Conservation (phyloP, 352 stramenopile genomes). For the Globisporangium barbulae region DNA sequence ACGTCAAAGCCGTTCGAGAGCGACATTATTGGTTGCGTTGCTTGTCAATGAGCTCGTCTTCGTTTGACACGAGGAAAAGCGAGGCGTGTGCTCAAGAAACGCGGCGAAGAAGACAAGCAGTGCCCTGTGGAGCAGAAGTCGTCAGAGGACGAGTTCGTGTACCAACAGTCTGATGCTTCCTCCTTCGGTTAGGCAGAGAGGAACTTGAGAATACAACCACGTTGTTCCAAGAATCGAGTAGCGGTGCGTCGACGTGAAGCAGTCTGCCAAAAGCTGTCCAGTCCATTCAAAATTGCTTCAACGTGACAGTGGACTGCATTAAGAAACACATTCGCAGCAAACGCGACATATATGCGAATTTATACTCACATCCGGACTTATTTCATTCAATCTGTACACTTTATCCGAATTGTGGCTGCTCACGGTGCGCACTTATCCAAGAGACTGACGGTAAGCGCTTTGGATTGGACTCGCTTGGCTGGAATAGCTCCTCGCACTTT, state of each 20-base stretch:
- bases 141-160: not conserved
- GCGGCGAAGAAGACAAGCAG: not conserved
- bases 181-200: not conserved
- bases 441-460: not conserved
- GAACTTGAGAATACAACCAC: too few relatives aligned
- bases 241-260: too few relatives aligned
- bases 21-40: not conserved
- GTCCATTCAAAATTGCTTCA: too few relatives aligned
- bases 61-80: not conserved
- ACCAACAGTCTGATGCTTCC: not conserved
- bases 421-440: not conserved
- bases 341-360: too few relatives aligned
- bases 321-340: too few relatives aligned
- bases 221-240: too few relatives aligned
- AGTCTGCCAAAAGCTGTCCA: too few relatives aligned
- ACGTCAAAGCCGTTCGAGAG: slow-evolving; percentile 37
- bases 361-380: too few relatives aligned
- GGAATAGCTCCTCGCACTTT: not conserved
- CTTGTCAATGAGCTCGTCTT: not conserved
- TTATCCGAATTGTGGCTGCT: too few relatives aligned
- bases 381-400: too few relatives aligned
- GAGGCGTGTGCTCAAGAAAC: not conserved
- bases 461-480: not conserved
- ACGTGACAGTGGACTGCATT: too few relatives aligned
- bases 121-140: not conserved